Base-by-base conservation (phyloP, 2,329 filamentous ascomycete genomes). In the Catunica adiposa region DNA sequence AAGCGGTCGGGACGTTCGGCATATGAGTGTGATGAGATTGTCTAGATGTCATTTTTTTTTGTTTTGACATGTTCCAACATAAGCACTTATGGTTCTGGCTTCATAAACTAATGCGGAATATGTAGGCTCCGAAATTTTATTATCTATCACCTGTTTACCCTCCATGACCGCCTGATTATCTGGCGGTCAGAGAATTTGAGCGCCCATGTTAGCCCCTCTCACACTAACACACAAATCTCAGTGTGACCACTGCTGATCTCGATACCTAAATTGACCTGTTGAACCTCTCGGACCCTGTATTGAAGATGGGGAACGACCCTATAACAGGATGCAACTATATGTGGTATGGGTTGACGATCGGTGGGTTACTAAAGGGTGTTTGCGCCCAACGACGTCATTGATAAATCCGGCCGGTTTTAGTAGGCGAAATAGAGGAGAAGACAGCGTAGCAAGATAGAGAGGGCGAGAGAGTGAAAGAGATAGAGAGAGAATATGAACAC, bases 181-280 rank as follows among this genome's bases (percentile, higher is more conserved):
- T 46, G 40, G n/a, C 6, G 40, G 15, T 46, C 40, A 9, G 20
- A 46, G 20, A 6, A n/a, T 7, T 1, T 46, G 7, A 46, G 20
- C 40, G 40, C n/a, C 42, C 42, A 20, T 2, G 17, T 46, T 2
- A 46, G 17, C 42, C 42, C 7, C 9, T 47, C n/a, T 17, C 17
- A 15, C 11, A 51, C 23, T 23, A 15, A 51, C 23, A 34, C 25
- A 22, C n/a, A 31, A 51, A 51, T 51, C 23, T 51, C 47, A 3
- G 14, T 8, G 14, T n/a, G 3, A 44, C 40, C 40, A 51, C 15
- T 5, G 6, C 1, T 22, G 25, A 31, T 48, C 44, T 48, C 44
- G 44, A 48, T 48, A 48, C 44, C 44, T 26, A 25, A 48, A 48
- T n/a, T 25, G 44, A 48, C 44, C 17, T 48, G 44, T 48, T 7